Base-by-base conservation (phyloP, 768 basidiomycete genomes). In the Boletus vinaceobasis region DNA sequence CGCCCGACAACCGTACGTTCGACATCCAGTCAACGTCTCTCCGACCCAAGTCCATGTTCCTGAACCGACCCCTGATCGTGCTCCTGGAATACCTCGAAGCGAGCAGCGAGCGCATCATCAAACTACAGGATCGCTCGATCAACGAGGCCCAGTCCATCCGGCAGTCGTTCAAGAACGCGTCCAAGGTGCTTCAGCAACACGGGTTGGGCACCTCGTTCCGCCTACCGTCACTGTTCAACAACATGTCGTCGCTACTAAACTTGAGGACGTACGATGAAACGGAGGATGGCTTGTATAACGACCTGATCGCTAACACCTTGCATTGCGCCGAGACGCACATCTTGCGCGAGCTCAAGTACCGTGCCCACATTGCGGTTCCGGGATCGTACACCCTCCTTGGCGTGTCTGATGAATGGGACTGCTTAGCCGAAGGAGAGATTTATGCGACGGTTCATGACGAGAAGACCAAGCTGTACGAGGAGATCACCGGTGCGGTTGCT, bases 381-480 rank as follows among this genome's bases (percentile, higher is more conserved):
- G 75, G 69, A 7, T 77, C 75, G 32, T 77, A 66, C 42, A 82
- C 81, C 0, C 67, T 83, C 2, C 75, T 83, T 27, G 83, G 82
- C 0, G 79, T 83, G 15, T 74, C 75, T 7, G 82, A 83, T 57
- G 78, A 79, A 39, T 75, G 75, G 72, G 69, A 71, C 21, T 78
- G 75, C 55, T 64, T 83, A 7, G 58, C 56, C 2, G 75, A 77
- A 55, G 75, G 78, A 6, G 75, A 81, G 56, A 75, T 83, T 39
- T 83, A 74, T 54, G 78, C 80, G 39, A 73, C 72, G 27, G 65
- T 73, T 1, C 48, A 59, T 7, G 74, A 76, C 51, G 70, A 72
- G 23, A 68, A 67, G 45, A 70, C 33, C 1, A 56, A 56, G 27
- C 0, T 69, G 23, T 60, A 69, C 31, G 0, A 64, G 23, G 55